Evolutionary conservation across 2,329 filamentous ascomycete genomes (phyloP).

Genomic region (Coniochaeta hoffmannii): DNA sequence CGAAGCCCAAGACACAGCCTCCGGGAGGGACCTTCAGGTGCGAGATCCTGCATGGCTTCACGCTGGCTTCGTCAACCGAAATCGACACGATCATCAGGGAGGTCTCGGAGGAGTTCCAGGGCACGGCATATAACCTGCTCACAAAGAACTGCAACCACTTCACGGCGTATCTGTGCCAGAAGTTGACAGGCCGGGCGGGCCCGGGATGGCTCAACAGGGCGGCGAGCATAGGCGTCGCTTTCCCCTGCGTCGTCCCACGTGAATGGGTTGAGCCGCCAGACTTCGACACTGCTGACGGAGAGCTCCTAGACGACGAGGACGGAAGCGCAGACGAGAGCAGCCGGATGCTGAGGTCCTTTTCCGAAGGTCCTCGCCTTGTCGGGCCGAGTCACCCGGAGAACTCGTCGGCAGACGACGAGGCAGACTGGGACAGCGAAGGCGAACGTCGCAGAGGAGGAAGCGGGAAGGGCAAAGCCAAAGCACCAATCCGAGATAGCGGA

Average conservation of each 20-base stretch:
- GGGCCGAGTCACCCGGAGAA: background rate
- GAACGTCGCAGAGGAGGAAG: slow-evolving; percentile 9
- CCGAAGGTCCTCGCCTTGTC: slow-evolving; percentile 16
- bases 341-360: slow-evolving; percentile 45
- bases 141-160: slow-evolving; percentile 89
- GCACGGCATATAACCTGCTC: slow-evolving; percentile 71
- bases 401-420: slow-evolving; percentile 15
- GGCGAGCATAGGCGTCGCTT: slow-evolving; percentile 71
- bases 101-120: slow-evolving; percentile 66
- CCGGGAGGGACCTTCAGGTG: slow-evolving; percentile 71
- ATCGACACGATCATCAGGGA: slow-evolving; percentile 62
- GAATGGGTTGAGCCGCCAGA: slow-evolving; percentile 80
- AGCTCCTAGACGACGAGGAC: slow-evolving; percentile 52
- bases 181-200: slow-evolving; percentile 61
- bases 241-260: slow-evolving; percentile 74
- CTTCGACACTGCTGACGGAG: slow-evolving; percentile 64
- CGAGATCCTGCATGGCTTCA: slow-evolving; percentile 74
- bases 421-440: slow-evolving; percentile 13
- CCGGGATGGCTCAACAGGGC: slow-evolving; percentile 76
- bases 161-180: slow-evolving; percentile 66
- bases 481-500: slow-evolving; percentile 9
- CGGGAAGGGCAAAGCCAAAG: slow-evolving; percentile 5
- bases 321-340: slow-evolving; percentile 47
- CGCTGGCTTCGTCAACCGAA: slow-evolving; percentile 59
- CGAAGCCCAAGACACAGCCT: slow-evolving; percentile 61